Conservation (phyloP, 192 early-diverging fungal species). For the Backusella morwellensis region DNA sequence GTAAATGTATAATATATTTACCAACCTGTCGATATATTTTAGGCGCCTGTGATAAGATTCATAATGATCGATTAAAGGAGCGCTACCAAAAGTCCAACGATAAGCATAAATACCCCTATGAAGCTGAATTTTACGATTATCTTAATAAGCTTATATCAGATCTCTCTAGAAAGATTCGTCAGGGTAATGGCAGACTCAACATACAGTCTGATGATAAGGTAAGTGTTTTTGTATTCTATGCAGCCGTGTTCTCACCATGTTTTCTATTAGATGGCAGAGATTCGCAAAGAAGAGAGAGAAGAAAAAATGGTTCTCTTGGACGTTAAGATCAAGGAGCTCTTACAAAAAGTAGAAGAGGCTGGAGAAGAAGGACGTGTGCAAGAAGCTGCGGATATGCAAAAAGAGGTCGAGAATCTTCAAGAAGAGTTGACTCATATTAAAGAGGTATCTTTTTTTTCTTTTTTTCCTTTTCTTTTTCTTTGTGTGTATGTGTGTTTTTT, state of each 20-base stretch:
- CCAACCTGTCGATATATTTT: not conserved
- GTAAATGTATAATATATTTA: not conserved
- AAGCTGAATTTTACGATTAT: constrained; percentile 68
- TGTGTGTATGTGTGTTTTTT: not conserved
- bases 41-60: constrained; percentile 69
- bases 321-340: constrained; percentile 69
- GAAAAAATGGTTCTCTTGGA: constrained; percentile 80
- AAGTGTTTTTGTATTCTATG: constrained; percentile 14
- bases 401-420: constrained; percentile 67
- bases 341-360: constrained; percentile 62
- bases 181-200: constrained; percentile 65
- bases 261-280: constrained; percentile 35
- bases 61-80: constrained; percentile 76
- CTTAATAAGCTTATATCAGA: constrained; percentile 63
- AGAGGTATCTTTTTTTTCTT: constrained; percentile 39
- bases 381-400: constrained; percentile 63
- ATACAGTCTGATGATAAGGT: constrained; percentile 60
- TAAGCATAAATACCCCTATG: constrained; percentile 67
- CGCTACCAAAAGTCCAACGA: constrained; percentile 67
- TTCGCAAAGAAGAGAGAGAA: constrained; percentile 73
- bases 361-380: constrained; percentile 75
- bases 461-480: not conserved
- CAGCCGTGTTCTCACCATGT: not conserved
- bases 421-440: constrained; percentile 56
- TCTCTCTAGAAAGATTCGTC: constrained; percentile 68